A percentile compares a stretch with the other conserved stretches of the same genome.
These are phyloP conservation scores for Linum usitatissimum DNA, from an alignment of 345 rosid species.

Conservation along the genomic window DNA sequence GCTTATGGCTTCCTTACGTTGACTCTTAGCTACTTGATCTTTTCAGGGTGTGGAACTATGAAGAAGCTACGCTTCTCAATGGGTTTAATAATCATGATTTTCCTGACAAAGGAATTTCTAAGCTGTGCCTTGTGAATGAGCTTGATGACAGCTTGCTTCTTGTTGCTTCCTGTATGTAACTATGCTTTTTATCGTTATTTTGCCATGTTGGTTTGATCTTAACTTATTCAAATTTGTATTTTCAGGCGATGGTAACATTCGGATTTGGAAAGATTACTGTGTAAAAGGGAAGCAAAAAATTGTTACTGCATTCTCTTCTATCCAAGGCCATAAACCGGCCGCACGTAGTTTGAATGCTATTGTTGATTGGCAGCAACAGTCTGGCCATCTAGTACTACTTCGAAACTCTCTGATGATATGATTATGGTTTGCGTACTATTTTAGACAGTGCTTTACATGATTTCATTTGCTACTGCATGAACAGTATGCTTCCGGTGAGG, in stretches of 20 bases:
- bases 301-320: conserved; percentile 89
- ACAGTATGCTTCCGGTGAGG: conserved; percentile 89
- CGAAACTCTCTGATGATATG: conserved; percentile 7
- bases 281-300: conserved; percentile 71
- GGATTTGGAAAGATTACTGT: conserved; percentile 87
- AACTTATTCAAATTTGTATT: conserved; percentile 13
- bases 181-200: not conserved
- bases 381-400: conserved; percentile 83
- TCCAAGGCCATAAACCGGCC: conserved; percentile 86
- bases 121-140: conserved; percentile 89
- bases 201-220: not conserved
- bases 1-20: not conserved
- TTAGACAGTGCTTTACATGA: conserved; percentile 7
- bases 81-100: conserved; percentile 82
- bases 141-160: conserved; percentile 90
- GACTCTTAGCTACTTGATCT: conserved; percentile 1
- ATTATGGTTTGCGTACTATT: conserved; percentile 6
- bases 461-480: conserved; percentile 13
- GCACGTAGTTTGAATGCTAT: conserved; percentile 73
- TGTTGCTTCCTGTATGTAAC: conserved; percentile 74
- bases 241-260: conserved; percentile 85
- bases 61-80: conserved; percentile 46
- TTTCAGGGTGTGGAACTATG: conserved; percentile 84
- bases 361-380: conserved; percentile 98
- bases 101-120: conserved; percentile 90